Evolutionary conservation across 768 basidiomycete species (phyloP), one percentile per base, ranked within the genome.

Genomic region (Naganishia vaughanmartiniae): DNA sequence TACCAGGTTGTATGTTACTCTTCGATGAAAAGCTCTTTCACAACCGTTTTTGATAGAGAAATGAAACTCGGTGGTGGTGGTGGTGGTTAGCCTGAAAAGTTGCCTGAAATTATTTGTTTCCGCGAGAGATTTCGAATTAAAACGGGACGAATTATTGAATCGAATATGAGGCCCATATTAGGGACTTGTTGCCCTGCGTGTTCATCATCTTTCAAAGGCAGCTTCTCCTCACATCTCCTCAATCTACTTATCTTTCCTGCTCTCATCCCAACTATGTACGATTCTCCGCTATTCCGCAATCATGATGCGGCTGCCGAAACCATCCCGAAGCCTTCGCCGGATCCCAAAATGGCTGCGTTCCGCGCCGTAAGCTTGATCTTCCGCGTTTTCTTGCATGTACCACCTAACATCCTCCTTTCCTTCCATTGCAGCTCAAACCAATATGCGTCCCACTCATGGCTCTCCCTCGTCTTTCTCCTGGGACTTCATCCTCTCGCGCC

Each of bases 391-490:
- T 26, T n/a, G 4, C 48, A n/a, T 51, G 4, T 12, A 51, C n/a
- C 42, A 7, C 7, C 48, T 51, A 26, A 51, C 24, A 15, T 46
- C 5, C 48, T 26, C 24, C n/a, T 26, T 15, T 24, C 48, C n/a
- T 51, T 12, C 14, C n/a, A n/a, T 10, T 19, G 14, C 45, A 69
- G 68, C 75, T 89, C 73, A 97, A 93, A 83, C 82, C 83, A 26
- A 82, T 87, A 33, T 95, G 93, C 75, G 91, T 96, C 10, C 87
- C 91, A 21, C 84, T 98, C 10, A 85, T 98, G 73, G 87, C 85
- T 34, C 84, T 87, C 33, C 87, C 91, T 0, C 84, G 85, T 33
- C 83, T 94, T 42, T 85, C 87, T 4, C 87, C 88, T 0, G 73
- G 82, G 6, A 84, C 87, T 24, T 28, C 84, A 85, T 60, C 80